Conservation (phyloP, 176 grass and related monocot genomes). For the Zoysia japonica region DNA sequence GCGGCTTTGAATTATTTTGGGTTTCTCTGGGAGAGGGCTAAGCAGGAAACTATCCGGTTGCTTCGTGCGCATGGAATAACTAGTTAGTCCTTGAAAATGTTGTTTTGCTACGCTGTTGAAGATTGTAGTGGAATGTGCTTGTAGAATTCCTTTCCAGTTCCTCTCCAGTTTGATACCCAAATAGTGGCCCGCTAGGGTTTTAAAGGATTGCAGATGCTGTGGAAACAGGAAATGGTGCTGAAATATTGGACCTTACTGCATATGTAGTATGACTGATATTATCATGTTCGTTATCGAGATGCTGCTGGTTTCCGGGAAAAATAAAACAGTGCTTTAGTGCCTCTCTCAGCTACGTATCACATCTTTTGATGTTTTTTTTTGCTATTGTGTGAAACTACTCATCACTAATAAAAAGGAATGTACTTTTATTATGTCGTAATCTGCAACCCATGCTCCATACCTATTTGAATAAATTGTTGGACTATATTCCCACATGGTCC, state of each 20-base stretch:
- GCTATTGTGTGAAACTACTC: constrained; percentile 7
- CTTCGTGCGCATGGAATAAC: background rate
- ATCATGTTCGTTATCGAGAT: background rate
- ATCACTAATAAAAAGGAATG: background rate
- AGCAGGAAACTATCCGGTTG: background rate
- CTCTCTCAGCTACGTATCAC: background rate
- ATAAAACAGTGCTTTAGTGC: constrained; percentile 18
- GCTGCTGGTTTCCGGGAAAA: background rate
- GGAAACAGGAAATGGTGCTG: background rate
- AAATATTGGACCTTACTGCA: background rate
- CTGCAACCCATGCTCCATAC: background rate
- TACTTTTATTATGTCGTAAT: background rate
- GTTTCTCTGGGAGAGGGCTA: background rate
- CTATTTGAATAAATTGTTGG: background rate
- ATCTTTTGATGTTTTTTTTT: background rate
- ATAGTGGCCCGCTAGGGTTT: background rate
- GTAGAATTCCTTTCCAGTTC: background rate
- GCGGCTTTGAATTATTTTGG: background rate
- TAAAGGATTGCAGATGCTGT: background rate
- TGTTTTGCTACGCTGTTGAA: background rate
- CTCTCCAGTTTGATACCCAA: background rate
- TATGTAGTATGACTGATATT: background rate
- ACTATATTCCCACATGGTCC: background rate
- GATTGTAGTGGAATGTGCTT: background rate
- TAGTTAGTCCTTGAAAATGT: background rate